Evolutionary conservation across 139 green algal genomes (phyloP), one percentile per base, ranked within the genome.

Genomic region (Parachlorella kessleri): DNA sequence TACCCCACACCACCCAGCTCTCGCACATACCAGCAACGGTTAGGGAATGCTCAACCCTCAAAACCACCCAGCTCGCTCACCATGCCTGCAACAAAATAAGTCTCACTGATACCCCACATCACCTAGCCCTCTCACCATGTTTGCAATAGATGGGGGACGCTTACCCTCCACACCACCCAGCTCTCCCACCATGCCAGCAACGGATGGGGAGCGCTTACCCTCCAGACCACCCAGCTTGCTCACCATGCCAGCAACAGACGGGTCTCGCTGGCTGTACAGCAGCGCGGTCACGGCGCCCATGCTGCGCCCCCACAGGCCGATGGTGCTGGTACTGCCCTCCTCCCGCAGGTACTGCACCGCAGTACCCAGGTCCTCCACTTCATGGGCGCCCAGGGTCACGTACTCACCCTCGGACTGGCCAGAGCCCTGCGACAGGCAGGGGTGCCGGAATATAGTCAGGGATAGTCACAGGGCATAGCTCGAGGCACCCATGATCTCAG

Each of bases 211-310:
- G 2, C 73, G 71, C 35, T 88, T 72, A 26, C 76, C 86, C 83
- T 96, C 98, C 54, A 98, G 78, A n/a, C n/a, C n/a, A n/a, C n/a
- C n/a, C n/a, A n/a, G n/a, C n/a, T 1, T 6, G 28, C 83, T 54
- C 77, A 93, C 91, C 67, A 95, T 85, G 76, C 90, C 92, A 39
- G 91, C 91, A 38, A 96, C 91, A 41, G 74, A 85, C 6, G 92
- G 90, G 73, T 96, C 92, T 2, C 73, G 71, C 35, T 88, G 74
- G n/a, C 76, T 87, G 84, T 96, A 98, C 54, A 98, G 78, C 67
- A 99, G 82, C 36, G 93, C 88, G 0, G 95, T 98, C 1, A 99
- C 96, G 0, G 95, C 96, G 0, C 96, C 96, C 96, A 99, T 99
- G 42, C 86, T 95, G 30, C 95, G 85, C 4, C 96, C 96, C 96